Percentiles rank a stretch among this genome's conserved stretches.
Conservation (phyloP, 1,139 yeast species). For the Ashbya aceris region DNA sequence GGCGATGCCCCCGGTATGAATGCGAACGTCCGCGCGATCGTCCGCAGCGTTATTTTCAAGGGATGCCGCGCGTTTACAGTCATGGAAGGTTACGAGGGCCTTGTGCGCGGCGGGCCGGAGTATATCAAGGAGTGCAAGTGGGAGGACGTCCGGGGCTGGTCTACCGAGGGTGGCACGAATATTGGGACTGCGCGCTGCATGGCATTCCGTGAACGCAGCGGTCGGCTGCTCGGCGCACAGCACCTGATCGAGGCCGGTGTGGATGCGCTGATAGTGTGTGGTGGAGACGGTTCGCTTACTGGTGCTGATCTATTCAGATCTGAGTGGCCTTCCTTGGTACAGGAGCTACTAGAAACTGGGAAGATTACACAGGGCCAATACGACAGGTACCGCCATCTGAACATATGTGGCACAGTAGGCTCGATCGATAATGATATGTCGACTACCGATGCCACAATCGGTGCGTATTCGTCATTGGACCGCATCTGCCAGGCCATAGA, state of each 20-base stretch:
- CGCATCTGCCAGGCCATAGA: constrained; percentile 72
- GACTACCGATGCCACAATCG: constrained; percentile 73
- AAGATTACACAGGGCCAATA: constrained; percentile 49
- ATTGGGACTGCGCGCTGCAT: constrained; percentile 94
- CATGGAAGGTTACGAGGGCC: constrained; percentile 91
- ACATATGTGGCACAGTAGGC: constrained; percentile 92
- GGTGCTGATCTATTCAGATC: constrained; percentile 92
- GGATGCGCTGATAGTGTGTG: constrained; percentile 94
- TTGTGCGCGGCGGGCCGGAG: constrained; percentile 70
- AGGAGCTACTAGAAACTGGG: constrained; percentile 51
- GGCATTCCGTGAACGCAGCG: constrained; percentile 75
- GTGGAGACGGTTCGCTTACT: constrained; percentile 96
- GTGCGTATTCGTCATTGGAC: constrained; percentile 69
- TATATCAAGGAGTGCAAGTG: constrained; percentile 71
- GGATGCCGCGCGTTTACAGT: constrained; percentile 95
- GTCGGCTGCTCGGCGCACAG: constrained; percentile 73
- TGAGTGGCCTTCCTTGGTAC: constrained; percentile 85
- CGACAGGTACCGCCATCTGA: constrained; percentile 57
- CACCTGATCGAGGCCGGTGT: constrained; percentile 83
- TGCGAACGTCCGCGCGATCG: constrained; percentile 89
- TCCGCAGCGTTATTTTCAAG: constrained; percentile 74
- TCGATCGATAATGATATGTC: constrained; percentile 83
- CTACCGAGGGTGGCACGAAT: constrained; percentile 86
- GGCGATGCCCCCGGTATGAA: constrained; percentile 99
- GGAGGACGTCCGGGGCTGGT: constrained; percentile 91